These are phyloP conservation scores for Marsdenia floribunda DNA, from an alignment of 257 asterid species.

Conservation along the genomic window DNA sequence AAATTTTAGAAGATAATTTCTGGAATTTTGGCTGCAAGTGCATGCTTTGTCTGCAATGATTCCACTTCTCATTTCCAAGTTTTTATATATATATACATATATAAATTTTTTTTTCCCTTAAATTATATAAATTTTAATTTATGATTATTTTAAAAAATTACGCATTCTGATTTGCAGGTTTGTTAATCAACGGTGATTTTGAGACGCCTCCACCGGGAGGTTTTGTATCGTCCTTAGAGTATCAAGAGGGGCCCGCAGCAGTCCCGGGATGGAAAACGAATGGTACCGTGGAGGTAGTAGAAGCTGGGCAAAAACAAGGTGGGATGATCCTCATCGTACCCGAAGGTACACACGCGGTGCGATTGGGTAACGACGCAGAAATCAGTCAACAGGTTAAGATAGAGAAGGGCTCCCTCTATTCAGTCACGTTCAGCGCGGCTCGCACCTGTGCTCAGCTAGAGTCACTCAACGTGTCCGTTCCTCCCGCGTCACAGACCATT, in stretches of 20 bases:
- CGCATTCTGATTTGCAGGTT: conserved; percentile 32
- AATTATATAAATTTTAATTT: too few species aligned
- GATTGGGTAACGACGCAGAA: conserved; percentile 92
- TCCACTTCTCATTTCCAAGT: not conserved
- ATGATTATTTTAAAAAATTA: too few species aligned
- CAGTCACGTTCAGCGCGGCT: conserved; percentile 91
- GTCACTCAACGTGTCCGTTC: conserved; percentile 87
- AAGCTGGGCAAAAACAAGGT: conserved; percentile 83
- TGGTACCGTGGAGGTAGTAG: conserved; percentile 79
- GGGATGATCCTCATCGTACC: conserved; percentile 97
- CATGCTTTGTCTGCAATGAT: not conserved
- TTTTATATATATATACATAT: too few species aligned
- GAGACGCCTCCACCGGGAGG: conserved; percentile 84
- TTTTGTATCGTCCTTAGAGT: conserved; percentile 37
- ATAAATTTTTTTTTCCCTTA: too few species aligned
- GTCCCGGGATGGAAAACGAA: conserved; percentile 80
- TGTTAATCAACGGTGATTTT: conserved; percentile 77
- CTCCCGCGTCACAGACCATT: conserved; percentile 79
- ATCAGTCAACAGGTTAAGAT: conserved; percentile 68
- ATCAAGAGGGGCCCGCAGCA: conserved; percentile 42
- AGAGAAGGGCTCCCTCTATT: conserved; percentile 69
- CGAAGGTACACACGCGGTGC: conserved; percentile 67
- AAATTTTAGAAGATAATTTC: not conserved
- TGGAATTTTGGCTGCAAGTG: not conserved
- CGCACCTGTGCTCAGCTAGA: conserved; percentile 98